Conservation (phyloP, 176 grass and related monocot species). For the Lolium rigidum region DNA sequence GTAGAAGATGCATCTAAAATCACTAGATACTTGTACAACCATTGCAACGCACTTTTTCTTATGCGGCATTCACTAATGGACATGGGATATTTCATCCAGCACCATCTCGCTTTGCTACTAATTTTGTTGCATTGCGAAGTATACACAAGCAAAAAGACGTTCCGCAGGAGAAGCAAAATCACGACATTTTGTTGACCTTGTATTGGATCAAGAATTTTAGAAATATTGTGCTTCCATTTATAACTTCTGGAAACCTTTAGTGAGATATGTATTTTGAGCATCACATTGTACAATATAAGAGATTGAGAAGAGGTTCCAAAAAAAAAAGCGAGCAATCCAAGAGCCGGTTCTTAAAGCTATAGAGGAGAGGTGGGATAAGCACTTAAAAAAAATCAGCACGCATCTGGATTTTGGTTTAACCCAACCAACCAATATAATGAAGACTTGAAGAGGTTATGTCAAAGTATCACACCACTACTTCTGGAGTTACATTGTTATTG, state of each 20-base stretch:
- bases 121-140: conserved; percentile 34
- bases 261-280: neutral
- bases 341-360: too few relatives aligned
- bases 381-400: neutral
- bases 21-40: neutral
- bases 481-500: neutral
- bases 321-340: too few relatives aligned
- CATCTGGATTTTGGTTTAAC: neutral
- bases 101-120: conserved; percentile 27
- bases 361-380: neutral
- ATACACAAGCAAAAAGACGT: conserved; percentile 22
- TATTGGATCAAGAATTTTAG: neutral
- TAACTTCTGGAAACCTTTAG: conserved; percentile 4
- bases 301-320: too few relatives aligned
- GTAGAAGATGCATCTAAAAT: neutral
- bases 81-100: neutral
- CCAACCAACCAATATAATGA: neutral
- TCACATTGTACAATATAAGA: too few relatives aligned
- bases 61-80: neutral
- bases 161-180: neutral
- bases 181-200: neutral
- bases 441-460: neutral
- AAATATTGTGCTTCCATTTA: conserved; percentile 13
- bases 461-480: neutral
- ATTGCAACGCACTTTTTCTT: conserved; percentile 11